Evolutionary conservation across 1,284 basidiomycete species (phyloP).

Genomic region (Tilletia setariae): DNA sequence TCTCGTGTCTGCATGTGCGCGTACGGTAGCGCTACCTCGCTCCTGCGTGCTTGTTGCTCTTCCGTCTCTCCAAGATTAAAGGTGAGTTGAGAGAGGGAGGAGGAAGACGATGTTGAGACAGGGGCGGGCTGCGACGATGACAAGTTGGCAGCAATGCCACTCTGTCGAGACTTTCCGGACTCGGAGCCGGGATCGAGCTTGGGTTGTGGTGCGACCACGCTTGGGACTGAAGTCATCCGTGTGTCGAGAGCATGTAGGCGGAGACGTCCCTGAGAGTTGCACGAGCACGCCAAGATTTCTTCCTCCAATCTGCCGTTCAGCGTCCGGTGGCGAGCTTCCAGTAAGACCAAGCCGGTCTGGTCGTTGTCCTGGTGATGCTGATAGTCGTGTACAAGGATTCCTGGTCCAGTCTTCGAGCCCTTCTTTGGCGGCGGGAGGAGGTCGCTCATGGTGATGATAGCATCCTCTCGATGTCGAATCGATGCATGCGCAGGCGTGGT

Average conservation of each 20-base stretch:
- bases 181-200: neutral
- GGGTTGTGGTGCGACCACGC: neutral
- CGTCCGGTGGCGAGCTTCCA: slow-evolving; percentile 2
- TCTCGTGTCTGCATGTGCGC: slow-evolving; percentile 34
- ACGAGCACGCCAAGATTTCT: neutral
- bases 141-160: too few relatives aligned
- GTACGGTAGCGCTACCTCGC: slow-evolving; percentile 41
- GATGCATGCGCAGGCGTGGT: neutral
- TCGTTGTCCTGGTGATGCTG: too few relatives aligned
- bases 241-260: slow-evolving; percentile 16
- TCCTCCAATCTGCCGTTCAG: slow-evolving; percentile 1
- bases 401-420: neutral
- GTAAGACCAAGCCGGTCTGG: neutral
- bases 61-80: slow-evolving; percentile 43
- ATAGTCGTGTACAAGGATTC: too few relatives aligned
- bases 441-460: neutral
- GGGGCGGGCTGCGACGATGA: neutral
- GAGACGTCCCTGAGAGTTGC: slow-evolving; percentile 3
- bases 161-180: neutral
- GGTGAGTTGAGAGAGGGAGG: slow-evolving; percentile 20
- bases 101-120: neutral
- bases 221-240: neutral
- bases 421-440: neutral
- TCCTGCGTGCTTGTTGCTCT: slow-evolving; percentile 33
- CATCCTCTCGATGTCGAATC: neutral